Base-by-base conservation (phyloP, 805 yeast genomes). In the Phaffomyces thermotolerans region DNA sequence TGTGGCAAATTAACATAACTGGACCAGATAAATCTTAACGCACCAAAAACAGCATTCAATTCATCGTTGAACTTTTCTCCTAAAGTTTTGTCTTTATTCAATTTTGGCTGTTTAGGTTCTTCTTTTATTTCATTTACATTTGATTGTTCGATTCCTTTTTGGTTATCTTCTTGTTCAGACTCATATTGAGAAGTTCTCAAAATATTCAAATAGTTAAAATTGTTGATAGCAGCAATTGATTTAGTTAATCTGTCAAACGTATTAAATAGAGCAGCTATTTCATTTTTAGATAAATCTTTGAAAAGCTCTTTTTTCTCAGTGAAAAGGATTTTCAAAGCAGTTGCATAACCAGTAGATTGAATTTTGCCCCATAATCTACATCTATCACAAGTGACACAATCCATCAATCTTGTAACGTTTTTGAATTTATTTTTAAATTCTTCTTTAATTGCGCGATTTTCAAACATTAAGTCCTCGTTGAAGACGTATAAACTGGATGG, bases 331-430 rank as follows among this genome's bases (percentile, higher is more conserved):
- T 93, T 93, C 57, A 93, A 74, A 2, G 96, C 95, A 8, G 99
- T 93, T 17, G 97, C 99, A 63, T 93, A 93, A 18, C 99, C 99
- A 14, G 93, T 87, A 2, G 95, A 88, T 68, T 93, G 99, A 27
- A 93, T 77, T 64, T 93, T 93, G 9, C 99, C 99, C 99, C 99
- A 93, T 65, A 93, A 71, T 57, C 97, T 77, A 64, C 99, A 93
- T 59, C 97, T 75, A 61, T 93, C 99, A 69, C 99, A 93, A 33
- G 96, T 97, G 34, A 93, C 98, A 68, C 99, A 93, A 63, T 91
- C 96, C 97, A 93, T 93, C 36, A 93, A 79, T 40, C 86, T 82
- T 18, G 95, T 81, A 22, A 93, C 95, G 60, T 93, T 93, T 58
- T 79, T 81, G 63, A 93, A 95, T 41, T 95, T 81, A 33, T 75